Percentiles rank a stretch among this genome's conserved stretches.
Evolutionary conservation across 768 basidiomycete species (phyloP).

Genomic region (Lactifluus piperatus): DNA sequence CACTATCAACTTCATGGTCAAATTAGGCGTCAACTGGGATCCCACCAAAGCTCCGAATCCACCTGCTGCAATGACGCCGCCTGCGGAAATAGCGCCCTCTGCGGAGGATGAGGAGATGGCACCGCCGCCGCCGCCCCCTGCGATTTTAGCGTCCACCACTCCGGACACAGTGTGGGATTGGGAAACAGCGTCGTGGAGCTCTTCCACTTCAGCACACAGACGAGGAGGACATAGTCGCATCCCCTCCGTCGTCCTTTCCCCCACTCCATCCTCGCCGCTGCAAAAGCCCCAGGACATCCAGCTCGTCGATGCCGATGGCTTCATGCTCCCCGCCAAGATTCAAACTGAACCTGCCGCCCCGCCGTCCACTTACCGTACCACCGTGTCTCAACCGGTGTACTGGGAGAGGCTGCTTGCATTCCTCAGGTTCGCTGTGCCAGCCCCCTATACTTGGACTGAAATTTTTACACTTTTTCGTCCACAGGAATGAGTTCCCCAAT

Average conservation of each 20-base stretch:
- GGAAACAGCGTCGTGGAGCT: conserved; percentile 2
- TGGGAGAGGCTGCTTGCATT: conserved; percentile 67
- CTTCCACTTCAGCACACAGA: conserved; percentile 22
- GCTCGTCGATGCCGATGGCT: conserved; percentile 55
- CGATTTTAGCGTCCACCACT: too few relatives aligned
- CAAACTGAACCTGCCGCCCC: conserved; percentile 25
- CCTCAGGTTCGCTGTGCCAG: conserved; percentile 39
- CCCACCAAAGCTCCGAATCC: conserved; percentile 36
- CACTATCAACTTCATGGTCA: conserved; percentile 80
- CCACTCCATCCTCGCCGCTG: conserved; percentile 50
- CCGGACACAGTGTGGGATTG: too few relatives aligned
- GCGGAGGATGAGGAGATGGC: too few relatives aligned
- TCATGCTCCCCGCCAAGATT: conserved; percentile 31
- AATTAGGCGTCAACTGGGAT: conserved; percentile 64
- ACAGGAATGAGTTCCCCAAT: conserved; percentile 52
- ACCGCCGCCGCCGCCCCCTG: too few relatives aligned
- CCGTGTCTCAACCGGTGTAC: conserved; percentile 70
- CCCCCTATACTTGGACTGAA: background rate
- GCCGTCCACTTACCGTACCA: conserved; percentile 41
- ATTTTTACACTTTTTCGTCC: conserved; percentile 1
- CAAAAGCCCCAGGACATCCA: conserved; percentile 49
- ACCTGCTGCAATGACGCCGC: too few relatives aligned
- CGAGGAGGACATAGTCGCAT: conserved; percentile 51
- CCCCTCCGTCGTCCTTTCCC: conserved; percentile 71
- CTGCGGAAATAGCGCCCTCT: too few relatives aligned